phyloP scores from a whole-genome alignment of 331 rosid genomes.

The Arachis monticola region DNA sequence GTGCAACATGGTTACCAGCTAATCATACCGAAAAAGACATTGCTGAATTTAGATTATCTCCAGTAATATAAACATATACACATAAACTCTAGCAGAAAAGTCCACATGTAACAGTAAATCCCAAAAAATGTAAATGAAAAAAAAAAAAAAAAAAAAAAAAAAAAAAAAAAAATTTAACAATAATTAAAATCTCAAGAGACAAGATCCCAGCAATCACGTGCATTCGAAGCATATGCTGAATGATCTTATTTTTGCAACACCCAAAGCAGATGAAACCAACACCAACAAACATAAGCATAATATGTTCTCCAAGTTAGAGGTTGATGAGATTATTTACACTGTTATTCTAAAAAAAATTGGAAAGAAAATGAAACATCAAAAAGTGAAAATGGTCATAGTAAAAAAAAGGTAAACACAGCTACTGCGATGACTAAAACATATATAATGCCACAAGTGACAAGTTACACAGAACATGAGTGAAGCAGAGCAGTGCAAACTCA shows the following conservation, averaged over 20 bases:
- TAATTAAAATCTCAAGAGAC: neutral
- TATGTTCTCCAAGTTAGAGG: conserved; percentile 12
- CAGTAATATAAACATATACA: neutral
- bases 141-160: too few relatives aligned
- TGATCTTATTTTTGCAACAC: neutral
- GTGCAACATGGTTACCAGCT: neutral
- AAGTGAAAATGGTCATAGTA: neutral
- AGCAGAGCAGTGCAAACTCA: conserved; percentile 13
- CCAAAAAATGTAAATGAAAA: too few relatives aligned
- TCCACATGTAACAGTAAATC: neutral
- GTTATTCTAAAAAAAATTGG: neutral
- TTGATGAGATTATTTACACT: conserved; percentile 10
- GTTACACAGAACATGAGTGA: conserved; percentile 12
- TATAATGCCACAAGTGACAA: neutral
- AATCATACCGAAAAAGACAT: conserved; percentile 34
- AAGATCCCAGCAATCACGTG: conserved; percentile 8
- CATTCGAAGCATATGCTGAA: conserved; percentile 14
- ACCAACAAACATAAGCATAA: too few relatives aligned
- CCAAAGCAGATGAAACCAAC: too few relatives aligned
- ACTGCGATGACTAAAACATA: neutral
- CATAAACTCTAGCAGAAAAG: neutral
- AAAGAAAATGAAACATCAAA: neutral
- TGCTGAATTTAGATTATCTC: conserved; percentile 9
- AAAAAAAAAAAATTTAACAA: too few relatives aligned
- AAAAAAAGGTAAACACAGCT: neutral